These are phyloP conservation scores for Fusarium sp. DNA, from an alignment of 2,329 filamentous ascomycete genomes.

Conservation along the genomic window DNA sequence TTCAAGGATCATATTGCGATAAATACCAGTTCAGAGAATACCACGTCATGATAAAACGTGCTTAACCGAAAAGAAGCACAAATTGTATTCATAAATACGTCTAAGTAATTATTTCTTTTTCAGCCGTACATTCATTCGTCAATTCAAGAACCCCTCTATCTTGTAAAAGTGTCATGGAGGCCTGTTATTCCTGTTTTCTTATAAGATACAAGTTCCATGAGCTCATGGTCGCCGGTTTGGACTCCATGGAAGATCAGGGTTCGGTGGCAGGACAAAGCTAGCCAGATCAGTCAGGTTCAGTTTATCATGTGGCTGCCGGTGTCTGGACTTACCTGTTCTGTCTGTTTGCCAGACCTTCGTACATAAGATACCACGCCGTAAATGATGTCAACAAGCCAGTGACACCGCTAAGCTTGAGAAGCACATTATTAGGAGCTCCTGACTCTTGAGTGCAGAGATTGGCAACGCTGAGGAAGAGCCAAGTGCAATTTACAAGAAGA, in stretches of 20 bases:
- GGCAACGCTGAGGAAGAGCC: not conserved
- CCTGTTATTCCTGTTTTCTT: too few species aligned
- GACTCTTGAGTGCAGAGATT: constrained; percentile 10
- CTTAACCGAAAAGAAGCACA: too few species aligned
- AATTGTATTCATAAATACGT: too few species aligned
- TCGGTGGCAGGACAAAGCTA: constrained; percentile 1
- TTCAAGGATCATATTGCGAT: too few species aligned
- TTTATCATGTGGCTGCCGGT: accelerated
- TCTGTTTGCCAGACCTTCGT: constrained; percentile 6
- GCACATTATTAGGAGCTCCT: not conserved
- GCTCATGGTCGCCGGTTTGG: not conserved
- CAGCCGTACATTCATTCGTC: too few species aligned
- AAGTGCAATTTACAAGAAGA: constrained; percentile 8
- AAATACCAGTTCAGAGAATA: not conserved
- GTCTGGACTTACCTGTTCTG: not conserved
- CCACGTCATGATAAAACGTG: not conserved
- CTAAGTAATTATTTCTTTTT: too few species aligned
- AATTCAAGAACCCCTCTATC: too few species aligned
- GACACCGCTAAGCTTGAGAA: constrained; percentile 1
- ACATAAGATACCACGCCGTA: constrained; percentile 16
- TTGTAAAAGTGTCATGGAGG: too few species aligned
- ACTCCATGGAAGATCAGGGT: constrained; percentile 13
- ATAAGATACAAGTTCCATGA: too few species aligned
- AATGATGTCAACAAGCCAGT: constrained; percentile 10
- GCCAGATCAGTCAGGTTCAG: accelerated